Percentiles rank a stretch among this genome's conserved stretches.
Conservation (phyloP, 495 filamentous ascomycete species). For the Aspergillus bridgeri region DNA sequence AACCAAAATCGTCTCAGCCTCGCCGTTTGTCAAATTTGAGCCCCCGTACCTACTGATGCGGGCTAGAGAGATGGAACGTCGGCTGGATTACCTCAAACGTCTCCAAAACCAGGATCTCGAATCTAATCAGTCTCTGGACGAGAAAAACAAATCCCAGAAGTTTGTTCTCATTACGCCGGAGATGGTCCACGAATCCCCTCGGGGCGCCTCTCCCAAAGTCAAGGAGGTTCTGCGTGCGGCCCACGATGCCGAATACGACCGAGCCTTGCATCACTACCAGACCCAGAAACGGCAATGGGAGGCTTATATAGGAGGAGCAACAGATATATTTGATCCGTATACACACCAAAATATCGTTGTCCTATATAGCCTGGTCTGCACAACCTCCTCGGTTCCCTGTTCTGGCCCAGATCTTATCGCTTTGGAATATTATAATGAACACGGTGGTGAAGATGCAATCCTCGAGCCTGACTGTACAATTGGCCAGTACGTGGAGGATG, state of each 20-base stretch:
- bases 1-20: slow-evolving; percentile 90
- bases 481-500: slow-evolving; percentile 91
- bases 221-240: slow-evolving; percentile 92
- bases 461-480: slow-evolving; percentile 88
- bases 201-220: slow-evolving; percentile 74
- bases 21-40: slow-evolving; percentile 92
- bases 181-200: slow-evolving; percentile 81
- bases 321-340: slow-evolving; percentile 87
- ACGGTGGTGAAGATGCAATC: slow-evolving; percentile 51
- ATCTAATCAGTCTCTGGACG: slow-evolving; percentile 49
- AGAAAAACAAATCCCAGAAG: slow-evolving; percentile 60
- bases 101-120: slow-evolving; percentile 73
- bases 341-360: slow-evolving; percentile 94
- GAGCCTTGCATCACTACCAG: slow-evolving; percentile 87
- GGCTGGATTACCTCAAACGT: slow-evolving; percentile 71
- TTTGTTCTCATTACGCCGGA: slow-evolving; percentile 91
- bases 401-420: slow-evolving; percentile 82
- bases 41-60: slow-evolving; percentile 91
- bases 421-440: slow-evolving; percentile 89
- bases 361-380: slow-evolving; percentile 91
- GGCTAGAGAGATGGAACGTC: slow-evolving; percentile 84
- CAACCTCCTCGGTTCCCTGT: slow-evolving; percentile 85
- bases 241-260: slow-evolving; percentile 94
- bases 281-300: slow-evolving; percentile 97
- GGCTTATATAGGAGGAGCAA: slow-evolving; percentile 69